These are phyloP conservation scores for Symbiodinium pilosum DNA, from an alignment of 73 alveolate species.

Conservation along the genomic window DNA sequence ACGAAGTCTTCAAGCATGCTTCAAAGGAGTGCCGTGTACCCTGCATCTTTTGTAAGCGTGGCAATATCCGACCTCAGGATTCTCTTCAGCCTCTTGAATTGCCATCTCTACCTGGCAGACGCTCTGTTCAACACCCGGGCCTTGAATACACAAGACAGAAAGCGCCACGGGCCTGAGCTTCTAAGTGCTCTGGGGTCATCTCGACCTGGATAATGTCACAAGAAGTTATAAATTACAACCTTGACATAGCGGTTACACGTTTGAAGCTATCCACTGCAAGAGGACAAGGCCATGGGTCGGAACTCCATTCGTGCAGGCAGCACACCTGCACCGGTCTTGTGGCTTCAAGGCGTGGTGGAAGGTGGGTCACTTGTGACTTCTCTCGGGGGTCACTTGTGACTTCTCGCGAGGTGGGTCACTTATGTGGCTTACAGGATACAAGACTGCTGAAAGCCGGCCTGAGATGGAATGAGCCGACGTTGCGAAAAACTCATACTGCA, in stretches of 20 bases:
- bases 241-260: too few relatives aligned
- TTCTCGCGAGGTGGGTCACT: too few relatives aligned
- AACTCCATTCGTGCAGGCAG: slow-evolving; percentile 95
- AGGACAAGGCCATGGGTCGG: slow-evolving; percentile 51
- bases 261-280: too few relatives aligned
- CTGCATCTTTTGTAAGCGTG: too few relatives aligned
- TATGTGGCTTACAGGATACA: too few relatives aligned
- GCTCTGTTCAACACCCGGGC: background rate
- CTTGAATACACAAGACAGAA: background rate
- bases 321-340: slow-evolving; percentile 54
- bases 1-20: too few relatives aligned
- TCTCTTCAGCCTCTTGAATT: slow-evolving; percentile 74
- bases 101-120: slow-evolving; percentile 75
- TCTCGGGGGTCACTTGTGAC: too few relatives aligned
- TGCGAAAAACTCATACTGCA: slow-evolving; percentile 95
- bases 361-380: too few relatives aligned
- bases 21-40: too few relatives aligned
- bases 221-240: too few relatives aligned
- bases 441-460: too few relatives aligned
- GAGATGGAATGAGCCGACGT: slow-evolving; percentile 86
- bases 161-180: slow-evolving; percentile 88
- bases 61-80: slow-evolving; percentile 20
- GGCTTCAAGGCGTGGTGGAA: too few relatives aligned
- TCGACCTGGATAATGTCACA: slow-evolving; percentile 19
- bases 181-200: slow-evolving; percentile 95